phyloP scores from a whole-genome alignment of 768 basidiomycete species.

The Hericium erinaceus region DNA sequence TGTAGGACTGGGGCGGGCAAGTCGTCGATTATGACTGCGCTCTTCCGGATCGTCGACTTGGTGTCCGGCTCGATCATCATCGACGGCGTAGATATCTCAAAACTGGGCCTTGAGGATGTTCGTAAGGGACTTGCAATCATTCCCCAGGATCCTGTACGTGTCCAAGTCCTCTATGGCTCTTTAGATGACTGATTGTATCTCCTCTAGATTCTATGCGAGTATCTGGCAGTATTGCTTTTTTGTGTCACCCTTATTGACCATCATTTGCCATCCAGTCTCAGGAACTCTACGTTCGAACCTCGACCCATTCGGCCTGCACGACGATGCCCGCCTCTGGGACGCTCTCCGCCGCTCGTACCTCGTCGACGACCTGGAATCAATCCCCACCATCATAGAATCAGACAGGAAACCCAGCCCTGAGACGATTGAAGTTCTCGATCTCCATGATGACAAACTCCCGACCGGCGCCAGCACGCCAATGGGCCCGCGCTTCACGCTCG shows the following conservation, averaged over 20 bases:
- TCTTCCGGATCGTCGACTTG: slow-evolving; percentile 81
- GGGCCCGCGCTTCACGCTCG: slow-evolving; percentile 59
- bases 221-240: not conserved
- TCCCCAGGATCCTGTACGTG: slow-evolving; percentile 69
- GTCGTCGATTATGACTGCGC: slow-evolving; percentile 80
- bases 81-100: slow-evolving; percentile 79
- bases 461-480: slow-evolving; percentile 15
- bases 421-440: slow-evolving; percentile 18
- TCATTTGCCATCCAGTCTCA: slow-evolving; percentile 37
- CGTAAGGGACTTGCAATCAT: slow-evolving; percentile 67
- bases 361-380: slow-evolving; percentile 39
- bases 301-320: slow-evolving; percentile 78
- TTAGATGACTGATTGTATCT: not conserved
- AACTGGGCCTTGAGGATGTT: slow-evolving; percentile 68
- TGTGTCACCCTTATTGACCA: not conserved
- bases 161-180: not conserved
- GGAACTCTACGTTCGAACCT: slow-evolving; percentile 81
- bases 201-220: not conserved
- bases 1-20: slow-evolving; percentile 74
- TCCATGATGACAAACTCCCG: slow-evolving; percentile 30
- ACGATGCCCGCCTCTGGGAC: slow-evolving; percentile 80
- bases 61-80: slow-evolving; percentile 65
- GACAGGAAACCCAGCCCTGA: slow-evolving; percentile 13
- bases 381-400: slow-evolving; percentile 18
- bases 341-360: slow-evolving; percentile 81